Evolutionary conservation across 164 flowering plant genomes (phyloP).

Genomic region (Magnolia officinalis): DNA sequence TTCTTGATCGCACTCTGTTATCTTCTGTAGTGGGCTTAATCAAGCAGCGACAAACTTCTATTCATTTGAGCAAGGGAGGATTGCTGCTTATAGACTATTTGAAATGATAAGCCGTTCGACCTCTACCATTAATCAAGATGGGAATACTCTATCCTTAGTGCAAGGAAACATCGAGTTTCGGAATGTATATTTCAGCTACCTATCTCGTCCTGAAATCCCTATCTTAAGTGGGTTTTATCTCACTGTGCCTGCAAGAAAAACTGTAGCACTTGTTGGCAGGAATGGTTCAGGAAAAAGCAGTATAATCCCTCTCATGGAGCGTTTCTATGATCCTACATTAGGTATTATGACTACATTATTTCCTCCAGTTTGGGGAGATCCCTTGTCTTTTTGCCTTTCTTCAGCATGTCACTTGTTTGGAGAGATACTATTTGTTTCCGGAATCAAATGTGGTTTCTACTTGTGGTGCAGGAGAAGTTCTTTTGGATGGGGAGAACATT

Average conservation of each 20-base stretch:
- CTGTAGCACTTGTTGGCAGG: slow-evolving; percentile 97
- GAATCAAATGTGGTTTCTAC: neutral
- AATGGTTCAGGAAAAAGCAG: slow-evolving; percentile 99
- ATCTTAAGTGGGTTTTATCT: slow-evolving; percentile 94
- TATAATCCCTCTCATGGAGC: slow-evolving; percentile 96
- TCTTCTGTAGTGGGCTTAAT: slow-evolving; percentile 71
- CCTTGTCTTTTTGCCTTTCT: neutral
- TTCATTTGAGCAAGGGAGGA: slow-evolving; percentile 97
- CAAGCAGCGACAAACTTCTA: slow-evolving; percentile 99
- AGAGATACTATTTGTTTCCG: neutral
- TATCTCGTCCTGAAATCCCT: slow-evolving; percentile 96
- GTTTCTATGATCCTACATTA: slow-evolving; percentile 97
- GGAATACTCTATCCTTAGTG: slow-evolving; percentile 50
- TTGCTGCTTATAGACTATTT: slow-evolving; percentile 94
- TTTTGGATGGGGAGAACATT: slow-evolving; percentile 93
- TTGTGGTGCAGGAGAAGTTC: slow-evolving; percentile 82
- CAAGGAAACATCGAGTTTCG: slow-evolving; percentile 97
- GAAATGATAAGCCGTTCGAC: slow-evolving; percentile 98
- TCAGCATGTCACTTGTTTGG: neutral
- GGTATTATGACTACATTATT: slow-evolving; percentile 36
- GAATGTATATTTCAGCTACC: slow-evolving; percentile 93
- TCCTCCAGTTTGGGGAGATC: neutral
- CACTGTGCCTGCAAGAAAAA: slow-evolving; percentile 87
- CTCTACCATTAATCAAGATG: slow-evolving; percentile 69
- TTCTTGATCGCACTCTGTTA: slow-evolving; percentile 3